These are phyloP conservation scores for Coemansia sp. DNA, from an alignment of 192 early-diverging fungal species.

Conservation along the genomic window DNA sequence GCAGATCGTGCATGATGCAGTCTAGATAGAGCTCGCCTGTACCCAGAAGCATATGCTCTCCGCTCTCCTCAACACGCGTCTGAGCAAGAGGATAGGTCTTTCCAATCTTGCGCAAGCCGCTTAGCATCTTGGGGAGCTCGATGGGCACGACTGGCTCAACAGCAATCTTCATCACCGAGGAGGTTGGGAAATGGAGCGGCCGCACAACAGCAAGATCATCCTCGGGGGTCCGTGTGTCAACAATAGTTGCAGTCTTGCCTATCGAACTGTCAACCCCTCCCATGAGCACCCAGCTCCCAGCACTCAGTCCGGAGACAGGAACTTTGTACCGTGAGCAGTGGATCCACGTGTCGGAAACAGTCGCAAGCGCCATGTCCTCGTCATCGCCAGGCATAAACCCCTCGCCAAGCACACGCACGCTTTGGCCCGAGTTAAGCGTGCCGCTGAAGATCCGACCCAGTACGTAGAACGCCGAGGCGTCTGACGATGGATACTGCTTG, in stretches of 20 bases:
- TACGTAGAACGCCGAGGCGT: conserved; percentile 83
- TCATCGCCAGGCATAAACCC: conserved; percentile 88
- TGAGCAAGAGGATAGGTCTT: conserved; percentile 90
- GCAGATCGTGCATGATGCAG: conserved; percentile 94
- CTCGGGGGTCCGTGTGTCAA: conserved; percentile 56
- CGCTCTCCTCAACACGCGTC: conserved; percentile 94
- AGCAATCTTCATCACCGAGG: conserved; percentile 90
- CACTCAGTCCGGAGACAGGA: conserved; percentile 73
- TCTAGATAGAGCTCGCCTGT: conserved; percentile 97
- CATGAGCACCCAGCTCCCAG: conserved; percentile 90
- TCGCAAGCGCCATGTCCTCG: conserved; percentile 83
- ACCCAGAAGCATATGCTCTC: conserved; percentile 93
- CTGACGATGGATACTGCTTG: conserved; percentile 87
- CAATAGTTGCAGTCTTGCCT: conserved; percentile 94
- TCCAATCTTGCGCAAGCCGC: conserved; percentile 93
- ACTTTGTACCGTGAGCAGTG: conserved; percentile 82
- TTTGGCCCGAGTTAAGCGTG: conserved; percentile 71
- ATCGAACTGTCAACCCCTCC: conserved; percentile 92
- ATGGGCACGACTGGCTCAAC: conserved; percentile 98
- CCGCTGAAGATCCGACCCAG: conserved; percentile 97
- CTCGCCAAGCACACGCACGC: conserved; percentile 90
- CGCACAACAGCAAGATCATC: conserved; percentile 83
- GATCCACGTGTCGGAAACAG: conserved; percentile 73
- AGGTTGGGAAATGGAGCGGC: conserved; percentile 79
- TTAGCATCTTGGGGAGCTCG: conserved; percentile 97